Conservation (phyloP, 805 yeast genomes). For the Starmerella bacillaris region DNA sequence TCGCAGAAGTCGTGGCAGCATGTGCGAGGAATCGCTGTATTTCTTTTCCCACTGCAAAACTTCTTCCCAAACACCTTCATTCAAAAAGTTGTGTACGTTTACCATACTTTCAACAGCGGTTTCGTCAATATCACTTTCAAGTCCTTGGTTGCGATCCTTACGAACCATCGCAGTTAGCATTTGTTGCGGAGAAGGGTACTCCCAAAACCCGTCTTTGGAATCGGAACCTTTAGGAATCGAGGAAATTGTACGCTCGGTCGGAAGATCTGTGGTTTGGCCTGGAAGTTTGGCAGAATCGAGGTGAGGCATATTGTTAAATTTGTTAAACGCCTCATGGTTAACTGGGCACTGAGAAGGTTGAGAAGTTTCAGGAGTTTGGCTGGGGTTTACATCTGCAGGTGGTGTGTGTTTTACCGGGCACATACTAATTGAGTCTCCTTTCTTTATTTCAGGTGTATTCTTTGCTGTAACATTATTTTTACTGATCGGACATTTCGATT, state of each 20-base stretch:
- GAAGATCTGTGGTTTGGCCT: conserved; percentile 61
- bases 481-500: no score
- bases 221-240: conserved; percentile 69
- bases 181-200: conserved; percentile 97
- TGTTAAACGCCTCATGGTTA: conserved; percentile 31
- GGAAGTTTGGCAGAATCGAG: conserved; percentile 51
- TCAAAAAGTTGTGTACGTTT: conserved; percentile 83
- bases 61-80: conserved; percentile 96
- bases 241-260: conserved; percentile 69
- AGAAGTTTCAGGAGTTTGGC: background rate
- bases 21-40: conserved; percentile 36
- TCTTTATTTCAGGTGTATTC: no score
- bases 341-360: conserved; percentile 26
- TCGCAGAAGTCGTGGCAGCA: conserved; percentile 58
- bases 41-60: conserved; percentile 79
- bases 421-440: no score
- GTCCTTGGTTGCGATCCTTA: conserved; percentile 57
- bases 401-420: conserved; percentile 1
- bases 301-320: conserved; percentile 78
- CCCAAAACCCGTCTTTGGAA: conserved; percentile 69
- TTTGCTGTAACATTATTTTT: no score
- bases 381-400: background rate
- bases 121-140: conserved; percentile 38
- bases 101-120: conserved; percentile 96
- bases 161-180: conserved; percentile 96